Percentiles rank a stretch among this genome's conserved stretches.
Conservation (phyloP, 2,329 filamentous ascomycete species). For the Blastomyces emzantsi region DNA sequence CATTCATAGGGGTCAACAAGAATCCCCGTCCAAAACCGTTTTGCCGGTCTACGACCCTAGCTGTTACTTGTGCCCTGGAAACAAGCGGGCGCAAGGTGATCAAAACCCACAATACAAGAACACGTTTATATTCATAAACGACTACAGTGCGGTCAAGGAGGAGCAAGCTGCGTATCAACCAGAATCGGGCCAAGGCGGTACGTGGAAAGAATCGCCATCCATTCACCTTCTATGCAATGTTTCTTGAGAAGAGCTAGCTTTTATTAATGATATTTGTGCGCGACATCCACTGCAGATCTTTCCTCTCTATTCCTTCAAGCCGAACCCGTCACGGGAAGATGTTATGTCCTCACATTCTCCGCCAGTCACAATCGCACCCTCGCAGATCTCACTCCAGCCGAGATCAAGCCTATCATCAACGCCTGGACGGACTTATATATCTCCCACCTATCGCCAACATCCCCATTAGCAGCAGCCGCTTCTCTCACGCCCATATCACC, state of each 20-base stretch:
- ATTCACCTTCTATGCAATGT: neutral
- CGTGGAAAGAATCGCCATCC: slow-evolving; percentile 16
- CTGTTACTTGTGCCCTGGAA: slow-evolving; percentile 93
- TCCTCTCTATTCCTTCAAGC: slow-evolving; percentile 70
- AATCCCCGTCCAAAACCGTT: slow-evolving; percentile 56
- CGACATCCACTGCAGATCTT: slow-evolving; percentile 48
- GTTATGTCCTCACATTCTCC: slow-evolving; percentile 94
- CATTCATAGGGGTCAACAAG: slow-evolving; percentile 61
- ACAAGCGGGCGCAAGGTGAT: slow-evolving; percentile 79
- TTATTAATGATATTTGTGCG: neutral
- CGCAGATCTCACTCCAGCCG: slow-evolving; percentile 68
- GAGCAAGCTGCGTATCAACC: slow-evolving; percentile 69
- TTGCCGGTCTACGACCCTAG: slow-evolving; percentile 77
- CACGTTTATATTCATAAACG: slow-evolving; percentile 93
- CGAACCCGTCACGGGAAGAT: slow-evolving; percentile 83
- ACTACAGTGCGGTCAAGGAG: slow-evolving; percentile 95
- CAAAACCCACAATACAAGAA: slow-evolving; percentile 74
- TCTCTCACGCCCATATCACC: slow-evolving; percentile 45
- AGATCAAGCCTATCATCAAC: slow-evolving; percentile 75
- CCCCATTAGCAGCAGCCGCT: slow-evolving; percentile 51
- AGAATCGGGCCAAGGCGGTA: slow-evolving; percentile 43
- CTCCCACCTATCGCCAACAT: slow-evolving; percentile 64
- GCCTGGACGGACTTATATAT: slow-evolving; percentile 91
- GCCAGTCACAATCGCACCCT: slow-evolving; percentile 84
- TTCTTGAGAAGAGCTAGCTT: neutral